These are phyloP conservation scores for Tylopilus rubrobrunneus DNA, from an alignment of 768 basidiomycete genomes.

Conservation along the genomic window DNA sequence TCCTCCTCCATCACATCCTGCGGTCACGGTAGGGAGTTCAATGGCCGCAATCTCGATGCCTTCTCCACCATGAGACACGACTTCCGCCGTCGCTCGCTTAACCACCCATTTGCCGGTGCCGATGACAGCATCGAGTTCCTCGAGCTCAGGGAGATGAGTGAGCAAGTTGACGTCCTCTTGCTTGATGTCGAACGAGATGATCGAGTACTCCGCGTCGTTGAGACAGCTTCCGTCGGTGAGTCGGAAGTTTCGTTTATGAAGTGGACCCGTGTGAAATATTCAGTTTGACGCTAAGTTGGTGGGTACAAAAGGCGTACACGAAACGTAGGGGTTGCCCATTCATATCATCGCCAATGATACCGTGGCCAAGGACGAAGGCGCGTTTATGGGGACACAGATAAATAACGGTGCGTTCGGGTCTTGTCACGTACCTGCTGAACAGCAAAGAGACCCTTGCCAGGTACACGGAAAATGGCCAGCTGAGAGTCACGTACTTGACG, in stretches of 20 bases:
- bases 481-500: constrained; percentile 61
- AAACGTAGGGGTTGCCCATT: constrained; percentile 49
- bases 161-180: constrained; percentile 42
- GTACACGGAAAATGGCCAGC: constrained; percentile 65
- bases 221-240: constrained; percentile 54
- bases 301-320: constrained; percentile 34
- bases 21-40: too few species aligned
- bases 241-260: constrained; percentile 66
- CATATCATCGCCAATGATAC: constrained; percentile 62
- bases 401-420: neutral
- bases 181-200: constrained; percentile 58
- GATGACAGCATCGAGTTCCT: constrained; percentile 56
- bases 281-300: neutral
- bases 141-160: constrained; percentile 48
- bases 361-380: constrained; percentile 69
- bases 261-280: constrained; percentile 39
- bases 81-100: constrained; percentile 45
- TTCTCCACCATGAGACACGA: constrained; percentile 25
- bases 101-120: constrained; percentile 66
- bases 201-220: constrained; percentile 55
- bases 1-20: too few species aligned
- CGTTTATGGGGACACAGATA: constrained; percentile 46
- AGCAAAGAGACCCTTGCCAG: constrained; percentile 54
- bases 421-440: constrained; percentile 56
- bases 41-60: too few species aligned